phyloP scores from a whole-genome alignment of 75 land plant species.

The Pinus tabuliformis region DNA sequence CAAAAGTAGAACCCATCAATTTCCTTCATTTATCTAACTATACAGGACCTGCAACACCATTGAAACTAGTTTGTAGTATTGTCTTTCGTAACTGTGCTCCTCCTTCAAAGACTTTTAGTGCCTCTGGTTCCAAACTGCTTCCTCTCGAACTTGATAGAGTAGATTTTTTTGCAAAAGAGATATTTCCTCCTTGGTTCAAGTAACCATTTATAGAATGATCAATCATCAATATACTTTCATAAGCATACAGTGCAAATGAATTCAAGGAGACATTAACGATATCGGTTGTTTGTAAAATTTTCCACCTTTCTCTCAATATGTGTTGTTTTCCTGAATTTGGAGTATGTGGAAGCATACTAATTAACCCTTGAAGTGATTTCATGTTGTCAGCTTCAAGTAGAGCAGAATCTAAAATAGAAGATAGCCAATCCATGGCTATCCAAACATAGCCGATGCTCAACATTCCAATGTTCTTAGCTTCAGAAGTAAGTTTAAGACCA shows the following conservation, averaged over 20 bases:
- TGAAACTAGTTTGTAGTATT: conserved; percentile 13
- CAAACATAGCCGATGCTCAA: conserved; percentile 53
- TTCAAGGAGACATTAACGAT: conserved; percentile 26
- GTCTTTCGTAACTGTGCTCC: conserved; percentile 8
- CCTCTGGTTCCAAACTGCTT: conserved; percentile 12
- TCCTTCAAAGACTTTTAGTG: conserved; percentile 12
- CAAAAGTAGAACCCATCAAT: conserved; percentile 8
- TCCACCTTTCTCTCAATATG: conserved; percentile 47
- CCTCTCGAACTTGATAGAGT: neutral
- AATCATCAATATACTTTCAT: conserved; percentile 72
- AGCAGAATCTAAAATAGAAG: conserved; percentile 14
- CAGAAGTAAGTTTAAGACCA: conserved; percentile 28
- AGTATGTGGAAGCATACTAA: conserved; percentile 59
- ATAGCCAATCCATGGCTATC: conserved; percentile 41
- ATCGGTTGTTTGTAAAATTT: conserved; percentile 8
- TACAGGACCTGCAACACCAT: conserved; percentile 13
- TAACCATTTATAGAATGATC: conserved; percentile 26
- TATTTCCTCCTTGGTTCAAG: neutral
- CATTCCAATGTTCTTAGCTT: conserved; percentile 43
- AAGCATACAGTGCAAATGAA: conserved; percentile 73
- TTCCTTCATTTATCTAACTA: conserved; percentile 9
- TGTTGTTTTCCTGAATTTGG: conserved; percentile 50
- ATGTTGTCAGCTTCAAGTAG: conserved; percentile 26
- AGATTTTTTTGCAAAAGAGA: conserved; percentile 6
- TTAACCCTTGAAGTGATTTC: conserved; percentile 63